These are phyloP conservation scores for Aspergillus sp. DNA, from an alignment of 2,329 filamentous ascomycete genomes.

Conservation along the genomic window DNA sequence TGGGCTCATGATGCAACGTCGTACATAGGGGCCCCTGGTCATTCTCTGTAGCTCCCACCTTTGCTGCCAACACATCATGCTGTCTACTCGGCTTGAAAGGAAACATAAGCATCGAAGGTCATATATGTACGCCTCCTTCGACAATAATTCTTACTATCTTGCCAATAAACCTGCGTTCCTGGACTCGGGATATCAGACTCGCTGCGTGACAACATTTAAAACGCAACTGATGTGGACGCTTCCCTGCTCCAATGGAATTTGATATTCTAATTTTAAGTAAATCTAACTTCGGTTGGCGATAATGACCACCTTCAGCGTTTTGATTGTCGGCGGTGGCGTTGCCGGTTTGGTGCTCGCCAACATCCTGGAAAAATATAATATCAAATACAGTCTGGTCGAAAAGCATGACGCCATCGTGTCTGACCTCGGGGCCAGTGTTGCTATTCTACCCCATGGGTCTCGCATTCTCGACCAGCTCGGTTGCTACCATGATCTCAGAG, in stretches of 20 bases:
- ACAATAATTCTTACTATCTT: too few relatives aligned
- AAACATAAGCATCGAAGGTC: too few relatives aligned
- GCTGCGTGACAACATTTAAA: not conserved
- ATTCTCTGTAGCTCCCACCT: too few relatives aligned
- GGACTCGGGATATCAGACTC: too few relatives aligned
- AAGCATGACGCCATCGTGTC: slow-evolving; percentile 27
- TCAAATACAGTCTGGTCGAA: slow-evolving; percentile 47
- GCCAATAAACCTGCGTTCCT: too few relatives aligned
- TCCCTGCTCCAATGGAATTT: not conserved
- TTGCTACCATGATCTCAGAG: slow-evolving; percentile 20
- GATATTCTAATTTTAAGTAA: not conserved
- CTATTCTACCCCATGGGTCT: slow-evolving; percentile 35
- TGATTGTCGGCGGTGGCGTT: slow-evolving; percentile 45
- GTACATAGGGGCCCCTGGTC: too few relatives aligned
- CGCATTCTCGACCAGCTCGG: slow-evolving; percentile 47
- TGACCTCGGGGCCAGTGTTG: slow-evolving; percentile 43
- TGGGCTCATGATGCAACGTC: too few relatives aligned
- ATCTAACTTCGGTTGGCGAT: too few relatives aligned
- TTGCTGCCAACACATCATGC: too few relatives aligned
- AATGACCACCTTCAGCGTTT: slow-evolving; percentile 16
- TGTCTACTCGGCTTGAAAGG: too few relatives aligned
- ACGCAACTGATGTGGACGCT: not conserved
- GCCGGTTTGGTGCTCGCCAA: slow-evolving; percentile 42
- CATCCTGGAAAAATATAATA: slow-evolving; percentile 37
- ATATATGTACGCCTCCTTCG: too few relatives aligned